Evolutionary conservation across 2,329 filamentous ascomycete genomes (phyloP).

Genomic region (Paracoccidioides lutzii): DNA sequence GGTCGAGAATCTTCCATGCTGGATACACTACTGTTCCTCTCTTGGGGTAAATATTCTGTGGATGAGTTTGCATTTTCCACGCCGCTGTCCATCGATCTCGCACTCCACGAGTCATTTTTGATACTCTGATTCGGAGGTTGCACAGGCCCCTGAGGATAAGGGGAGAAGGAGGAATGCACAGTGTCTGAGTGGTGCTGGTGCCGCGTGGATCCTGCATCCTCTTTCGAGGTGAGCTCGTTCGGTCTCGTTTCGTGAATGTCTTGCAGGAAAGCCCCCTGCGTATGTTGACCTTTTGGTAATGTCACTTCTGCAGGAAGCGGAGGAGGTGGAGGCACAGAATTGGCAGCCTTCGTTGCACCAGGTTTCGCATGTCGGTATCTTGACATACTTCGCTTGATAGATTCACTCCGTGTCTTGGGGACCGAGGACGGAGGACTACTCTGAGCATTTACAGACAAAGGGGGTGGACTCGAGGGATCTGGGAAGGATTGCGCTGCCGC

Average conservation of each 20-base stretch:
- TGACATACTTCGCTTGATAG: conserved; percentile 25
- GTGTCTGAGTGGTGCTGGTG: neutral
- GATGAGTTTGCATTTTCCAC: neutral
- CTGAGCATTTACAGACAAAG: conserved; percentile 10
- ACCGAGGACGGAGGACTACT: neutral
- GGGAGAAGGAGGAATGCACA: neutral
- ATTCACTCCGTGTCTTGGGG: conserved; percentile 15
- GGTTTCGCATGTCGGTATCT: conserved; percentile 24
- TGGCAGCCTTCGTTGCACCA: conserved; percentile 4
- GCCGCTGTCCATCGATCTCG: neutral
- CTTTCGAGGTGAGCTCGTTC: neutral
- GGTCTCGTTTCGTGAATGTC: neutral
- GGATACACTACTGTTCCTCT: neutral
- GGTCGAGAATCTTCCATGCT: neutral
- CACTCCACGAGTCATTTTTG: neutral
- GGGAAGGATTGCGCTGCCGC: conserved; percentile 1
- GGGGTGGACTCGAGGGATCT: neutral
- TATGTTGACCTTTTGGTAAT: neutral
- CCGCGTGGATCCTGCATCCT: neutral
- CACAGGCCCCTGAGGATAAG: neutral
- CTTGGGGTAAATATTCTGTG: neutral
- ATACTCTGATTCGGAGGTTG: neutral
- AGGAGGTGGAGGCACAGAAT: conserved; percentile 8
- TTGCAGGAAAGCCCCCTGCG: neutral
- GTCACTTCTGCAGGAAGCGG: neutral